Percentiles rank a stretch among this genome's conserved stretches.
phyloP scores from a whole-genome alignment of 148 eudicot genomes.

The Camellia japonica region DNA sequence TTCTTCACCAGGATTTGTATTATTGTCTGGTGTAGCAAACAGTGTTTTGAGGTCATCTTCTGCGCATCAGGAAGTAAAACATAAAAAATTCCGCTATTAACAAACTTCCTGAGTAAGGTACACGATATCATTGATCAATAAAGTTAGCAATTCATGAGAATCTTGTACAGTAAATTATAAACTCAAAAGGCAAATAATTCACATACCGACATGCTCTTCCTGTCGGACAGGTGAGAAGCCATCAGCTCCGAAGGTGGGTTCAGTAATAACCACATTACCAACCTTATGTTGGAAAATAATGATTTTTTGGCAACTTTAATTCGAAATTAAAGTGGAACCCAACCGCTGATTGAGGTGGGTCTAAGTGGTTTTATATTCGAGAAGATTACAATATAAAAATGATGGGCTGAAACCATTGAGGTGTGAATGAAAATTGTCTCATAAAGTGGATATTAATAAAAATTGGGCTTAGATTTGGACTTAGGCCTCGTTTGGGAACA shows the following conservation, averaged over 20 bases:
- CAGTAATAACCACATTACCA: background rate
- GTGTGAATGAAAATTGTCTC: no score
- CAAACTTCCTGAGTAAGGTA: background rate
- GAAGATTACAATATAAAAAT: no score
- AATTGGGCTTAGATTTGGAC: no score
- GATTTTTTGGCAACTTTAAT: no score
- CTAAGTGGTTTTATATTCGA: no score
- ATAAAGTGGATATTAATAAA: no score
- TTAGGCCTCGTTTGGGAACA: no score
- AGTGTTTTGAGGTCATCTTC: conserved; percentile 9
- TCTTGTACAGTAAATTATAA: background rate
- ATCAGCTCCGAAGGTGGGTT: background rate
- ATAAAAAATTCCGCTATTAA: background rate
- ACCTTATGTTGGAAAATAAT: background rate
- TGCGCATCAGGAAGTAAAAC: background rate
- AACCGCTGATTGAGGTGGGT: no score
- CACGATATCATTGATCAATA: background rate
- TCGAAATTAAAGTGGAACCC: no score
- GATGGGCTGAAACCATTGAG: no score
- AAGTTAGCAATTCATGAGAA: background rate
- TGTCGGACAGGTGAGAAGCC: background rate
- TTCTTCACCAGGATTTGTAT: background rate
- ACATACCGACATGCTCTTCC: background rate
- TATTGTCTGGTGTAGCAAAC: conserved; percentile 22
- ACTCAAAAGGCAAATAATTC: background rate